Conservation (phyloP, 192 early-diverging fungal species). For the Coemansia reversa region DNA sequence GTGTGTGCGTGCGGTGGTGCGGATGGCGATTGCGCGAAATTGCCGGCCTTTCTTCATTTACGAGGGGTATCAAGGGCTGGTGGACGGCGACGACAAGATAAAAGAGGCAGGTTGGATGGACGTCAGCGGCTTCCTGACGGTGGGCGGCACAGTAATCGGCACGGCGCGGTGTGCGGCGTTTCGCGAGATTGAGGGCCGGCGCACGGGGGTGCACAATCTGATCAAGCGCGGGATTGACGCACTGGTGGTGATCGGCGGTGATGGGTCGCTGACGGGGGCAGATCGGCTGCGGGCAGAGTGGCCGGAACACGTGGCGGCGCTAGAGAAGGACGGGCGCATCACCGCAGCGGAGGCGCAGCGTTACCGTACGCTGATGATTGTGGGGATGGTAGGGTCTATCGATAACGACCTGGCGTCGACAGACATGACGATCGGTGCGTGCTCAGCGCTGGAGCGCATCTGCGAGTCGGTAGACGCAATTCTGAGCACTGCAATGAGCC, state of each 20-base stretch:
- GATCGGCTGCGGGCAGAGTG: slow-evolving; percentile 90
- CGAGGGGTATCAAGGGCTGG: slow-evolving; percentile 96
- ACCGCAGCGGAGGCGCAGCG: slow-evolving; percentile 59
- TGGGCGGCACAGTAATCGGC: slow-evolving; percentile 93
- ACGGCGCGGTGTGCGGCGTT: slow-evolving; percentile 90
- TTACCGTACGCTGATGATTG: slow-evolving; percentile 80
- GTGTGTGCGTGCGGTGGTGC: slow-evolving; percentile 85
- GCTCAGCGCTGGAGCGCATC: slow-evolving; percentile 89
- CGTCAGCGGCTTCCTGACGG: slow-evolving; percentile 80
- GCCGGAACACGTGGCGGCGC: slow-evolving; percentile 75
- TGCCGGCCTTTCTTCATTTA: slow-evolving; percentile 88
- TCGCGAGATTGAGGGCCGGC: slow-evolving; percentile 80
- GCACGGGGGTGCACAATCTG: slow-evolving; percentile 78
- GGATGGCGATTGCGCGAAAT: slow-evolving; percentile 77
- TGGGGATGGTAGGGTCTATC: slow-evolving; percentile 95
- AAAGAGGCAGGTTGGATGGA: slow-evolving; percentile 83
- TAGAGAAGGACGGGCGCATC: slow-evolving; percentile 63
- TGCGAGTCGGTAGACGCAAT: slow-evolving; percentile 95
- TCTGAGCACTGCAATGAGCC: slow-evolving; percentile 86
- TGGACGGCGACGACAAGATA: slow-evolving; percentile 89
- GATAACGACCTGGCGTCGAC: slow-evolving; percentile 91
- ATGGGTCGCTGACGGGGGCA: slow-evolving; percentile 95
- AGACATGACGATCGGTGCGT: slow-evolving; percentile 96
- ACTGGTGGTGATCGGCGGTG: slow-evolving; percentile 93
- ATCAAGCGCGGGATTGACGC: slow-evolving; percentile 92